A percentile compares a stretch with the other conserved stretches of the same genome.
Evolutionary conservation across 2,329 filamentous ascomycete species (phyloP).

Genomic region (Diaporthe sp.): DNA sequence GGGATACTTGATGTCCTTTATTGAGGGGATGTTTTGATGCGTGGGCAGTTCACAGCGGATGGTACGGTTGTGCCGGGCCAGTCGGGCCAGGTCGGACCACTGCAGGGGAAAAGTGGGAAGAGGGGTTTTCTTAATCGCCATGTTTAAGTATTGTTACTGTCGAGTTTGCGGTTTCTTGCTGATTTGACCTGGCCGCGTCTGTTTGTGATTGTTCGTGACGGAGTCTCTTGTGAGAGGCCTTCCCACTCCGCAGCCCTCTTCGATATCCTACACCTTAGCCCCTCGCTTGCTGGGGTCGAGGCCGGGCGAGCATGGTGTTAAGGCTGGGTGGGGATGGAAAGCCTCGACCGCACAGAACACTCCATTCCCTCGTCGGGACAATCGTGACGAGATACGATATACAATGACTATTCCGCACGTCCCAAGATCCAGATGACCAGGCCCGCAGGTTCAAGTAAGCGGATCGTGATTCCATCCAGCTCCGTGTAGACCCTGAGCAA

Average conservation of each 20-base stretch:
- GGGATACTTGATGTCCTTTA: neutral
- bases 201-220: constrained; percentile 34
- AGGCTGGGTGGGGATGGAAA: constrained; percentile 6
- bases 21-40: constrained; percentile 13
- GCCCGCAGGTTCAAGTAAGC: neutral
- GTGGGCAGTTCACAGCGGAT: constrained; percentile 29
- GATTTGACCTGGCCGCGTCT: constrained; percentile 32
- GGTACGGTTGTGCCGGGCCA: constrained; percentile 28
- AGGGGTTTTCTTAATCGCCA: constrained; percentile 35
- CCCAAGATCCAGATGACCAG: neutral
- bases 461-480: neutral
- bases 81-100: constrained; percentile 30
- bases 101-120: constrained; percentile 26
- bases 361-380: constrained; percentile 17
- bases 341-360: constrained; percentile 12
- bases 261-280: neutral
- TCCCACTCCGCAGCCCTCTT: constrained; percentile 3
- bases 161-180: constrained; percentile 35
- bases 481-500: neutral
- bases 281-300: neutral
- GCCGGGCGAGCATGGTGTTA: neutral
- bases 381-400: constrained; percentile 25
- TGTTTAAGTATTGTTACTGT: constrained; percentile 39
- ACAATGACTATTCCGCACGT: constrained; percentile 27
- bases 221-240: constrained; percentile 5